phyloP scores from a whole-genome alignment of 768 basidiomycete species.

The Pleurotus sapidus region DNA sequence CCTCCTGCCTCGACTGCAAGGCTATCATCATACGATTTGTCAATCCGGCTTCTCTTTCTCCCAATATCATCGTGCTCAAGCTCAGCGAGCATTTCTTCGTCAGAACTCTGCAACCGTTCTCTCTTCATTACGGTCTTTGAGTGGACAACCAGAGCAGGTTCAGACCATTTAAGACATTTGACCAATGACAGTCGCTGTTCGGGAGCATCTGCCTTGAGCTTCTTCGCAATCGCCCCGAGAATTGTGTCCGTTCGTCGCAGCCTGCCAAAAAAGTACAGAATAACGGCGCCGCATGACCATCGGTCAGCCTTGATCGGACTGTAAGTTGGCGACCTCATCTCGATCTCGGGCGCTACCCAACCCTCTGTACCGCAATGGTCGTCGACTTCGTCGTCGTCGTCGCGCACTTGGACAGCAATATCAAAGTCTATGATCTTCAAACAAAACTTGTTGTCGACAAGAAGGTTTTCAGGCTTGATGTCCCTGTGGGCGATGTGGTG shows the following conservation, averaged over 20 bases:
- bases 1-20: no score
- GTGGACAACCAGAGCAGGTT: no score
- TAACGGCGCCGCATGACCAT: slow-evolving; percentile 10
- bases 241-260: not conserved
- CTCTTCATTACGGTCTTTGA: no score
- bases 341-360: slow-evolving; percentile 10
- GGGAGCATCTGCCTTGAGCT: not conserved
- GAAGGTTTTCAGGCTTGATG: slow-evolving; percentile 80
- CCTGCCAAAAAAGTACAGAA: slow-evolving; percentile 2
- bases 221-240: slow-evolving; percentile 1
- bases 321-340: not conserved
- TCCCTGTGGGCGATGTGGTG: slow-evolving; percentile 83
- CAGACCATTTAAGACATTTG: not conserved
- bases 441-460: slow-evolving; percentile 69
- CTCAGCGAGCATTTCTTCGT: no score
- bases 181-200: not conserved
- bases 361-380: slow-evolving; percentile 1
- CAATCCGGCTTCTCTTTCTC: no score
- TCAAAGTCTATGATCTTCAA: slow-evolving; percentile 50
- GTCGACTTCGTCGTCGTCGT: not conserved
- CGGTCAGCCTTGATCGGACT: slow-evolving; percentile 11
- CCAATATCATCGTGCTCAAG: no score
- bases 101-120: no score
- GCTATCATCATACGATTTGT: no score
- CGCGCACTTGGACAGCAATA: slow-evolving; percentile 4